phyloP scores from a whole-genome alignment of 2,329 filamentous ascomycete species.

The Venturiaceae sp. region DNA sequence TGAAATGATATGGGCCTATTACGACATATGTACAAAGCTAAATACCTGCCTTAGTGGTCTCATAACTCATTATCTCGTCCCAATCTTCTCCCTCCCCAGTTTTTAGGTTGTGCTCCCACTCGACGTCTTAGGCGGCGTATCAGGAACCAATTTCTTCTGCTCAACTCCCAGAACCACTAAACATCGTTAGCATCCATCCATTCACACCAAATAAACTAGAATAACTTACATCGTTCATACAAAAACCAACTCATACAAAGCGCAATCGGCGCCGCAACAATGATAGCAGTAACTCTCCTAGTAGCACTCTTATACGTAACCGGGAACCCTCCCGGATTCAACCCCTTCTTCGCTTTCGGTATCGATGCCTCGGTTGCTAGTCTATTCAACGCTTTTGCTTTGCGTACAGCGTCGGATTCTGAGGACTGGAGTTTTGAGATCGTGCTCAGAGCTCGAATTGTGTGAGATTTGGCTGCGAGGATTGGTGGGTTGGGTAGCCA shows the following conservation, averaged over 20 bases:
- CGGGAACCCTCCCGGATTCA: background rate
- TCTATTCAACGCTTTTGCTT: background rate
- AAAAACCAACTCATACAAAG: background rate
- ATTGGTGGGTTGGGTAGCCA: background rate
- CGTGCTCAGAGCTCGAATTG: too few relatives aligned
- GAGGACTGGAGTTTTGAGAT: background rate
- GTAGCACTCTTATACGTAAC: constrained; percentile 4
- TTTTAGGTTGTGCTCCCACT: too few relatives aligned
- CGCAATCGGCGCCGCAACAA: constrained; percentile 5
- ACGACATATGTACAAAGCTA: too few relatives aligned
- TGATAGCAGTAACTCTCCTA: constrained; percentile 6
- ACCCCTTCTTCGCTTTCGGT: background rate
- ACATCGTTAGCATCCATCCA: background rate
- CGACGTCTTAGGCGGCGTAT: too few relatives aligned
- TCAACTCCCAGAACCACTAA: constrained; percentile 5
- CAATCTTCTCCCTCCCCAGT: too few relatives aligned
- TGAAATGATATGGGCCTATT: too few relatives aligned
- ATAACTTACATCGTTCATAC: constrained; percentile 6
- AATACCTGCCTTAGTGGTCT: too few relatives aligned
- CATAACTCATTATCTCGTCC: too few relatives aligned
- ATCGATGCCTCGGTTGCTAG: background rate
- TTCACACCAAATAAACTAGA: background rate
- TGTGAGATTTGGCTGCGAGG: background rate
- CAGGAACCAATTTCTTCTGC: background rate
- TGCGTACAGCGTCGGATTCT: too few relatives aligned